A percentile compares a stretch with the other conserved stretches of the same genome.
Conservation (phyloP, 257 asterid species). For the Lycium ferocissimum region DNA sequence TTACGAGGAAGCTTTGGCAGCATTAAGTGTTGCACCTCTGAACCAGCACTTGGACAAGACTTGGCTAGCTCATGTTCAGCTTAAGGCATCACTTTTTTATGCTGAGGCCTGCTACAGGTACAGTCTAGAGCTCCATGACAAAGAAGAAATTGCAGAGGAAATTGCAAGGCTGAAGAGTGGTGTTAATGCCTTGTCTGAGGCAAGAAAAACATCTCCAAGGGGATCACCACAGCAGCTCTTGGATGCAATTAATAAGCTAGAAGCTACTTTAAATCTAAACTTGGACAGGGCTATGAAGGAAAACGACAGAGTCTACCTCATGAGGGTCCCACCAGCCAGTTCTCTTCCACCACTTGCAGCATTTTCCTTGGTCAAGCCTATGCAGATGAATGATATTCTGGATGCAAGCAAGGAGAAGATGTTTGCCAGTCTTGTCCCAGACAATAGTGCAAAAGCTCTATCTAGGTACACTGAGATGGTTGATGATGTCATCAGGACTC, state of each 20-base stretch:
- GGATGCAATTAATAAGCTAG: slow-evolving; percentile 81
- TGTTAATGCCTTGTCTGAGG: slow-evolving; percentile 66
- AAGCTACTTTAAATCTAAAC: slow-evolving; percentile 68
- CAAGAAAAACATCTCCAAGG: slow-evolving; percentile 79
- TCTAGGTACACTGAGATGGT: slow-evolving; percentile 98
- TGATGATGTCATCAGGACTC: slow-evolving; percentile 87
- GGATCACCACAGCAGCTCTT: slow-evolving; percentile 90
- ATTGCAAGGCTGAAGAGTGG: slow-evolving; percentile 96
- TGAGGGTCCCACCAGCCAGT: slow-evolving; percentile 93
- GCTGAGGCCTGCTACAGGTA: slow-evolving; percentile 93
- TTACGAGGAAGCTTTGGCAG: slow-evolving; percentile 92
- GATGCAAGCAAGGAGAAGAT: slow-evolving; percentile 89
- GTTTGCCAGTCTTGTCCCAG: slow-evolving; percentile 97
- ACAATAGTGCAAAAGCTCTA: slow-evolving; percentile 90
- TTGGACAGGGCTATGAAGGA: slow-evolving; percentile 92
- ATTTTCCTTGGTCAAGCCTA: slow-evolving; percentile 91
- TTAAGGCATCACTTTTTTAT: slow-evolving; percentile 89
- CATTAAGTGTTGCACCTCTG: slow-evolving; percentile 72
- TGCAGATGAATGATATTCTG: slow-evolving; percentile 84
- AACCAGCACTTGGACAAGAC: slow-evolving; percentile 92
- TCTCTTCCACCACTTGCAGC: slow-evolving; percentile 85
- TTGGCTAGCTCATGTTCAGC: slow-evolving; percentile 93
- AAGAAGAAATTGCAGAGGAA: slow-evolving; percentile 98
- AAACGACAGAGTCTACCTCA: slow-evolving; percentile 94
- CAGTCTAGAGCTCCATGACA: slow-evolving; percentile 89